A percentile compares a stretch with the other conserved stretches of the same genome.
Conservation (phyloP, 495 filamentous ascomycete genomes). For the Clavariopsis aquatica region DNA sequence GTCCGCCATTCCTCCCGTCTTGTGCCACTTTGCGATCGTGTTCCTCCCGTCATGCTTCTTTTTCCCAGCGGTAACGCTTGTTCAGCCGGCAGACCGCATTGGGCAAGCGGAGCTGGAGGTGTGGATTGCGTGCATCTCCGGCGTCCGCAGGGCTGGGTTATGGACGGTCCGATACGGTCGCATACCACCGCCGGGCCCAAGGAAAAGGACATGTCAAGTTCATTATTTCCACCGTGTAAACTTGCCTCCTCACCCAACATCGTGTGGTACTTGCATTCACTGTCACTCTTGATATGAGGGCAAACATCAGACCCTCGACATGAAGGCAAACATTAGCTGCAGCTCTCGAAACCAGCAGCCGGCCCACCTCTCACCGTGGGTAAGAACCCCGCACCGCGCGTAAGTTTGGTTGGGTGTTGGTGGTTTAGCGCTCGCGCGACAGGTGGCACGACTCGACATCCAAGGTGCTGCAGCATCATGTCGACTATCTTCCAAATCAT, state of each 20-base stretch:
- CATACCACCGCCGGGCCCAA: background rate
- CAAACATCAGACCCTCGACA: too few relatives aligned
- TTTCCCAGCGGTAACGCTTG: background rate
- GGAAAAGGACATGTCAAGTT: background rate
- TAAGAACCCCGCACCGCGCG: background rate
- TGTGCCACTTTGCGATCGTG: constrained; percentile 6
- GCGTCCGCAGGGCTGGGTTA: constrained; percentile 17
- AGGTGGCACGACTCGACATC: constrained; percentile 8
- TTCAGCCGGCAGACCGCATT: background rate
- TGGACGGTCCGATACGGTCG: background rate
- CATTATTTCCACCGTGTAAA: background rate
- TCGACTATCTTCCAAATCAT: constrained; percentile 11
- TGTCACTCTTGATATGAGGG: background rate
- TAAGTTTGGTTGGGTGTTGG: constrained; percentile 2
- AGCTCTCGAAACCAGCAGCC: background rate
- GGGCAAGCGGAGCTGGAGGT: background rate
- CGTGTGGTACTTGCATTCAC: background rate
- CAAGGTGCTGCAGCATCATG: constrained; percentile 1
- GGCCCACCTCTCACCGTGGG: background rate
- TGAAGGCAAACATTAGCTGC: background rate
- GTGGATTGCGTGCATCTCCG: constrained; percentile 14
- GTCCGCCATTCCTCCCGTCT: constrained; percentile 15
- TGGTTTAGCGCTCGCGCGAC: constrained; percentile 12
- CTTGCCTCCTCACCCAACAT: constrained; percentile 6
- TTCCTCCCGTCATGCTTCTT: constrained; percentile 24